Conservation (phyloP, 768 basidiomycete species). For the Kwoniella dendrophila region DNA sequence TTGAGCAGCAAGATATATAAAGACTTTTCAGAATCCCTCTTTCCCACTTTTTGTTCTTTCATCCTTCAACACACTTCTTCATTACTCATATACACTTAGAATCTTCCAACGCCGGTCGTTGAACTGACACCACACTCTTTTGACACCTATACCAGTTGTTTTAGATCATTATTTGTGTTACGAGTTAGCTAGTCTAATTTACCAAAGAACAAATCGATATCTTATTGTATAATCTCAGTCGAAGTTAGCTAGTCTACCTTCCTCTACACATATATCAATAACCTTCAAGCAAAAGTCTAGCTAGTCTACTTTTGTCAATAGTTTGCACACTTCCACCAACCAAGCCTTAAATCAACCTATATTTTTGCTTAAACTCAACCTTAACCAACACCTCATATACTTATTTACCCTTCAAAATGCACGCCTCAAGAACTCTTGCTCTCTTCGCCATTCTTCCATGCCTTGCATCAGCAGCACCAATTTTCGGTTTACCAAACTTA, state of each 20-base stretch:
- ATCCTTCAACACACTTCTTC: slow-evolving; percentile 14
- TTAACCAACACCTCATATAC: no score
- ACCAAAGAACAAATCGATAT: not conserved
- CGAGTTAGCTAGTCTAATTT: slow-evolving; percentile 10
- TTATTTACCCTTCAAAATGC: slow-evolving; percentile 17
- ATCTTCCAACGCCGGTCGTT: slow-evolving; percentile 27
- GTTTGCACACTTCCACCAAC: not conserved
- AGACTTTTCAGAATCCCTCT: not conserved
- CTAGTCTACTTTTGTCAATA: slow-evolving; percentile 10
- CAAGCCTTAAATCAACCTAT: no score
- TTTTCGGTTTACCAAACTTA: slow-evolving; percentile 19
- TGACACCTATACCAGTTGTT: slow-evolving; percentile 14
- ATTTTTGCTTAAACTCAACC: no score
- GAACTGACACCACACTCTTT: slow-evolving; percentile 26
- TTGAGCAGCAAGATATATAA: no score
- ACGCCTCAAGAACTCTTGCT: slow-evolving; percentile 12
- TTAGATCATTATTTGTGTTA: not conserved
- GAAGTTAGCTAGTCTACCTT: slow-evolving; percentile 10
- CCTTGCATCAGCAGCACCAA: slow-evolving; percentile 15
- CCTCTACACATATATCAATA: not conserved
- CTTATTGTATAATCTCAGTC: not conserved
- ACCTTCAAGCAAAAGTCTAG: slow-evolving; percentile 5
- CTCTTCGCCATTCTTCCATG: slow-evolving; percentile 24
- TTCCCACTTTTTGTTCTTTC: not conserved
- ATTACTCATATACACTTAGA: not conserved